These are phyloP conservation scores for Xylariales sp. DNA, from an alignment of 2,329 filamentous ascomycete species.

Conservation along the genomic window DNA sequence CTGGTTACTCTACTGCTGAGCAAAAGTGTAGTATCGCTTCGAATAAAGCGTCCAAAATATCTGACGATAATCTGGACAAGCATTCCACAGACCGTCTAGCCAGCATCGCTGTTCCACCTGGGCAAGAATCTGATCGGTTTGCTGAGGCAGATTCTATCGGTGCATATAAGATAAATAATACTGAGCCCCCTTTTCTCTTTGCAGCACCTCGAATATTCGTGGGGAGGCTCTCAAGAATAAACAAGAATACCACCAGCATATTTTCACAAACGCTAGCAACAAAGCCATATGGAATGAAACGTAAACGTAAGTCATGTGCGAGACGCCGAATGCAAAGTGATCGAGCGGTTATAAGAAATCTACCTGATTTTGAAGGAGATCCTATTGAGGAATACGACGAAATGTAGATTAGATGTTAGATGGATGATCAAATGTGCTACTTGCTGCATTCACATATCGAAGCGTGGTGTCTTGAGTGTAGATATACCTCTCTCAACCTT, in stretches of 20 bases:
- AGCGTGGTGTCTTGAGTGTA: background rate
- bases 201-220: constrained; percentile 5
- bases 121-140: background rate
- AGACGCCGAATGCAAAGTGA: constrained; percentile 3
- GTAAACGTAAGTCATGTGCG: background rate
- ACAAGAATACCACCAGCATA: background rate
- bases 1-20: too few relatives aligned
- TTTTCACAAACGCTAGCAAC: background rate
- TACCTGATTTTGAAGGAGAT: constrained; percentile 10
- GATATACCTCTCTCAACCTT: background rate
- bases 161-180: background rate
- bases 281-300: background rate
- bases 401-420: too few relatives aligned
- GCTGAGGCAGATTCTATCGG: background rate
- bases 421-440: background rate
- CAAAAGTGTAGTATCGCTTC: too few relatives aligned
- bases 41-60: too few relatives aligned
- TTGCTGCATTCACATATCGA: background rate
- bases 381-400: constrained; percentile 9
- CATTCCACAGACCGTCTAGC: background rate
- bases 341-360: constrained; percentile 7
- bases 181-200: background rate
- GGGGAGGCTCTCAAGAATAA: constrained; percentile 3
- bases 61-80: background rate
- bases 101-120: background rate